Conservation (phyloP, 306 rosid species). For the Prosopis cineraria region DNA sequence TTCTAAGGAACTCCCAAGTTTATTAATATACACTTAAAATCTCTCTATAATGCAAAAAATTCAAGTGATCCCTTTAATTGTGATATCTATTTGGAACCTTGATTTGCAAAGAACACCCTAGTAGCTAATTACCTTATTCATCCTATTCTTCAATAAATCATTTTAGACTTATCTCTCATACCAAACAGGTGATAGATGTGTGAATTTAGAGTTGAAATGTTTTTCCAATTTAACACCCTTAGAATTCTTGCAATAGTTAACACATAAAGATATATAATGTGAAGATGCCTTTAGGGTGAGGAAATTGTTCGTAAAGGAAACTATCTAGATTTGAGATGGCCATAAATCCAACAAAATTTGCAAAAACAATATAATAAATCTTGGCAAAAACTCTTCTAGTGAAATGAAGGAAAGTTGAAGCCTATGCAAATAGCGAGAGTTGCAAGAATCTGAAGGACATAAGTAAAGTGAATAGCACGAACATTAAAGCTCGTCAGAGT, state of each 20-base stretch:
- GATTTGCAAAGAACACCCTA: constrained; percentile 15
- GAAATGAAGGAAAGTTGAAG: no score
- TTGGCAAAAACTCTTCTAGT: no score
- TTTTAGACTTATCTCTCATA: constrained; percentile 58
- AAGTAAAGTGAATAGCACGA: no score
- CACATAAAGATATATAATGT: not conserved
- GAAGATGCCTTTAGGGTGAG: constrained; percentile 21
- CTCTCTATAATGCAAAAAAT: constrained; percentile 16
- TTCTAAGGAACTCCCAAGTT: not conserved
- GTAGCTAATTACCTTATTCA: constrained; percentile 16
- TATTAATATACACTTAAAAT: constrained; percentile 25
- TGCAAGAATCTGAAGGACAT: no score
- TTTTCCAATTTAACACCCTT: constrained; percentile 84
- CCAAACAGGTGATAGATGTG: constrained; percentile 97
- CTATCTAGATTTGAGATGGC: no score
- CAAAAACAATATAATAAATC: no score
- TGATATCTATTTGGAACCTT: constrained; percentile 8
- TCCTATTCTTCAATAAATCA: constrained; percentile 18
- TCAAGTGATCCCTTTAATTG: constrained; percentile 14
- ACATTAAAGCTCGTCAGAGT: no score
- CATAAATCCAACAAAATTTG: no score
- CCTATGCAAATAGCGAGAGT: no score
- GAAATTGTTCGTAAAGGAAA: not conserved
- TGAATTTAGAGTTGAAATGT: constrained; percentile 82
- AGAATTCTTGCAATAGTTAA: constrained; percentile 76